Evolutionary conservation across 768 basidiomycete genomes (phyloP), one percentile per base, ranked within the genome.

Genomic region (Psilocybe tampanensis): DNA sequence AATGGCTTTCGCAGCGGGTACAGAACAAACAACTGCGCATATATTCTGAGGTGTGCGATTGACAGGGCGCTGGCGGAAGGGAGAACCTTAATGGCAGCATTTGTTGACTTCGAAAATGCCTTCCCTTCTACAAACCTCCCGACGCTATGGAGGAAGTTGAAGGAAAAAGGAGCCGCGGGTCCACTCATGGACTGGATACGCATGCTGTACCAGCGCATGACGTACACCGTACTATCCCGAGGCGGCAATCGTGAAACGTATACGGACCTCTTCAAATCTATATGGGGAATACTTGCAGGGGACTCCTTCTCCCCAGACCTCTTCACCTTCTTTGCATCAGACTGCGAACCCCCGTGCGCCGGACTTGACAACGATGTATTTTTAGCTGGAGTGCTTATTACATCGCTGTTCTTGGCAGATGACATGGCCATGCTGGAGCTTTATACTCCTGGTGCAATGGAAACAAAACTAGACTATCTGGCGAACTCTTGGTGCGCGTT

Each of bases 1-100:
- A 66, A 66, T 52, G 65, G 63, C 4, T 64, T 66, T 34, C 54
- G 60, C 9, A 52, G n/a, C 18, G 51, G 45, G 8, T 34, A 52
- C 43, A 57, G 60, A 1, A 66, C 65, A 42, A 60, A 47, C 18
- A 59, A 66, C 52, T 62, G 61, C 49, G 45, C 47, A 3, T 60
- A 62, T 32, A 34, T 49, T 2, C 39, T 56, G 3, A 12, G 55
- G 21, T 36, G 47, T n/a, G 52, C 58, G 2, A 50, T 59, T 17
- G 58, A 59, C 7, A 15, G 45, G 2, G 34, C 34, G 4, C 7
- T n/a, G 3, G 47, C 52, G 1, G 24, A 50, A 21, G 42, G 42
- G 18, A 7, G 55, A 32, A 2, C 54, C 3, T 13, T 55, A 1
- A 9, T 45, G 9, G 54, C 26, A 18, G 32, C 18, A 1, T 55